phyloP scores from a whole-genome alignment of 2,329 filamentous ascomycete genomes.

The Diaporthe vaccinii region DNA sequence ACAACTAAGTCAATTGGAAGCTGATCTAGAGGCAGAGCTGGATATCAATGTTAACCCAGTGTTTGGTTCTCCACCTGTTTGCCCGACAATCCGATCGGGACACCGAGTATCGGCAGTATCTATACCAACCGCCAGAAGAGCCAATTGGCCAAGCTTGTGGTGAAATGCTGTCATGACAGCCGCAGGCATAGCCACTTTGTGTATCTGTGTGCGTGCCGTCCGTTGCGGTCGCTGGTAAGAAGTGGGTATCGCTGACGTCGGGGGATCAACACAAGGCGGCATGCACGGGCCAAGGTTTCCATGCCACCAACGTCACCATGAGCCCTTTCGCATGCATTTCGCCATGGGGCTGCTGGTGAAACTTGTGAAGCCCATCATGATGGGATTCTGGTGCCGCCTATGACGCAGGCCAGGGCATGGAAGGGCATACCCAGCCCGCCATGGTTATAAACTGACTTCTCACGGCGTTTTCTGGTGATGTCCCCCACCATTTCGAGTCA shows the following conservation, averaged over 20 bases:
- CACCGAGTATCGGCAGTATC: not conserved
- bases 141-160: not conserved
- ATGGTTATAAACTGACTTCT: not conserved
- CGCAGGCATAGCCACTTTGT: not conserved
- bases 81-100: not conserved
- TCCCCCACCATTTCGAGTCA: not conserved
- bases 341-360: constrained; percentile 4
- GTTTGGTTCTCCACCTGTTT: not conserved
- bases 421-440: not conserved
- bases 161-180: not conserved
- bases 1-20: not conserved
- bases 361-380: constrained; percentile 24
- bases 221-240: constrained; percentile 8
- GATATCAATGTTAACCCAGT: not conserved
- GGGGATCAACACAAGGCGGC: constrained; percentile 9
- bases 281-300: constrained; percentile 15
- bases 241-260: constrained; percentile 30
- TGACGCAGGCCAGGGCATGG: constrained; percentile 9
- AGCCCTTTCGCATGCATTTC: not conserved
- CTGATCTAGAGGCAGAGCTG: not conserved
- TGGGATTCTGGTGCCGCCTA: constrained; percentile 8
- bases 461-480: not conserved
- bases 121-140: not conserved
- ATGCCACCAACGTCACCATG: constrained; percentile 30
- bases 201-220: not conserved